A percentile compares a stretch with the other conserved stretches of the same genome.
These are phyloP conservation scores for Austroboletus sp. DNA, from an alignment of 1,284 basidiomycete species.

Conservation along the genomic window DNA sequence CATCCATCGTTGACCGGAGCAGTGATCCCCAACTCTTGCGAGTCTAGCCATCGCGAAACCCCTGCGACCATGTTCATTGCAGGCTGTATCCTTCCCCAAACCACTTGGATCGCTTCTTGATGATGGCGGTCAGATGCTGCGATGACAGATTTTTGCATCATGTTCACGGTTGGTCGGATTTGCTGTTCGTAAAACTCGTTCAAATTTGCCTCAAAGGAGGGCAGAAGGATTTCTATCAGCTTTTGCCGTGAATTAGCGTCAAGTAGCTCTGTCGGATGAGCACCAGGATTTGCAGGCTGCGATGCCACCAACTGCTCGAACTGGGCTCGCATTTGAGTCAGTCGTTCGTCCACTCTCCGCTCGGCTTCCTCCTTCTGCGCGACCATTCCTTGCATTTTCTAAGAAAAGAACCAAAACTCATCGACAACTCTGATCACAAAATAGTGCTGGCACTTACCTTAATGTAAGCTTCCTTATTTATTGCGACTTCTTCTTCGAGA, in stretches of 20 bases:
- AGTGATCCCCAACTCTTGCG: conserved; percentile 25
- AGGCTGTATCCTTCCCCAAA: conserved; percentile 28
- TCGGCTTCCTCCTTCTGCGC: conserved; percentile 11
- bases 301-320: conserved; percentile 17
- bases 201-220: conserved; percentile 16
- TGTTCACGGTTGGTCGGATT: conserved; percentile 16
- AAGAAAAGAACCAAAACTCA: conserved; percentile 7
- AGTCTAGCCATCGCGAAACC: conserved; percentile 29
- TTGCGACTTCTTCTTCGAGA: conserved; percentile 21
- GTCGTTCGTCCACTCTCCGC: conserved; percentile 11
- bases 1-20: conserved; percentile 15
- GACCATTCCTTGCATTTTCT: conserved; percentile 19
- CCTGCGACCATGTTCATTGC: conserved; percentile 31
- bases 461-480: conserved; percentile 14
- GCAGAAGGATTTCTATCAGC: conserved; percentile 19
- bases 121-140: conserved; percentile 20
- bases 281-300: conserved; percentile 2
- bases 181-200: conserved; percentile 23
- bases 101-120: conserved; percentile 19
- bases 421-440: not conserved
- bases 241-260: conserved; percentile 5
- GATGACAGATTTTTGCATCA: conserved; percentile 11
- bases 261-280: not conserved
- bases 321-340: conserved; percentile 16
- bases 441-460: conserved; percentile 14